A percentile compares a stretch with the other conserved stretches of the same genome.
Evolutionary conservation across 306 rosid species (phyloP).

Genomic region (Acacia melanoxylon): DNA sequence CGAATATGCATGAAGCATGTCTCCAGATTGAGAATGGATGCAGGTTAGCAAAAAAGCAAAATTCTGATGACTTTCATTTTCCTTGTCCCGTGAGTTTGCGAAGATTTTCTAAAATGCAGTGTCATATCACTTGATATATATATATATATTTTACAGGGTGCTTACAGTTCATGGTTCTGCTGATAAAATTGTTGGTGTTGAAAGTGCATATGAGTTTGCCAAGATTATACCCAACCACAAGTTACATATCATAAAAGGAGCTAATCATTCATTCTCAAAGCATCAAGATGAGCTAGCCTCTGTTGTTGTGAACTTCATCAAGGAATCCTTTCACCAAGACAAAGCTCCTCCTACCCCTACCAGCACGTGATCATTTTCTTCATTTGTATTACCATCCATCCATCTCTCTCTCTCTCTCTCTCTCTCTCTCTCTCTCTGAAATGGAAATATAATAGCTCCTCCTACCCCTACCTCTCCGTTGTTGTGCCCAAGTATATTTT

Average conservation of each 20-base stretch:
- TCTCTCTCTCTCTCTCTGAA: background rate
- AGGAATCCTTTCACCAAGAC: constrained; percentile 39
- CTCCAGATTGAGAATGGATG: constrained; percentile 66
- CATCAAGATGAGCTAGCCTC: constrained; percentile 57
- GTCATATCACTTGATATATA: background rate
- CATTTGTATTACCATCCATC: background rate
- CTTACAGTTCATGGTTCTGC: constrained; percentile 70
- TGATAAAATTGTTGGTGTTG: constrained; percentile 47
- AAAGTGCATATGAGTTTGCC: constrained; percentile 62
- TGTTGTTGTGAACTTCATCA: constrained; percentile 43
- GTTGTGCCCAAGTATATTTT: background rate
- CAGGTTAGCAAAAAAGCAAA: constrained; percentile 44
- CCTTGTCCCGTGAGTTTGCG: background rate
- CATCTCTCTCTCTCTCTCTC: background rate
- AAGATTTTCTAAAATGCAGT: background rate
- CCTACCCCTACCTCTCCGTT: too few relatives aligned
- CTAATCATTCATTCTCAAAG: constrained; percentile 52
- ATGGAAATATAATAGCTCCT: too few relatives aligned
- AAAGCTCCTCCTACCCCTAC: constrained; percentile 31
- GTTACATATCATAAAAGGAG: constrained; percentile 61
- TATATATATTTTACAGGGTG: constrained; percentile 48
- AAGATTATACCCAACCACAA: constrained; percentile 74
- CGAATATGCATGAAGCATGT: constrained; percentile 66
- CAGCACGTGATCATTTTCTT: constrained; percentile 12
- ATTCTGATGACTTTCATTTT: background rate